Base-by-base conservation (phyloP, 2,329 filamentous ascomycete genomes). In the Ascochyta rabiei region DNA sequence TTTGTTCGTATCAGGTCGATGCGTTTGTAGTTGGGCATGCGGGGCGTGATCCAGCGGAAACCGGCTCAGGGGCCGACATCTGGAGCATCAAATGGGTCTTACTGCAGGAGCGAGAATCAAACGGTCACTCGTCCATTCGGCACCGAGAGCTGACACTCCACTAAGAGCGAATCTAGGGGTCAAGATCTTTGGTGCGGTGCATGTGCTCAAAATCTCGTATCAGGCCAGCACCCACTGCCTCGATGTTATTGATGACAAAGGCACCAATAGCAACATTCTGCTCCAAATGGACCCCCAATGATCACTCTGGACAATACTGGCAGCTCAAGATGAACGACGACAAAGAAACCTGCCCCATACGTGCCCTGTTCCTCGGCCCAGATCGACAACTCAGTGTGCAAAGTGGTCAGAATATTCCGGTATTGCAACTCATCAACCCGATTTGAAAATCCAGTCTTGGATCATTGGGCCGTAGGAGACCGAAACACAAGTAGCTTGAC, bases 11-110 rank as follows among this genome's bases (percentile, higher is more conserved):
- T 2, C 26, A 63, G 61, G 62, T 67, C 16, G 66, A 69, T 63
- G 66, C 64, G 1, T 69, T 64, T 51, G 53, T 69, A 6, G 56
- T 67, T 4, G 62, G 67, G 15, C 66, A 69, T 47, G 66, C 66
- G 18, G 66, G 64, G 13, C 40, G 38, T 18, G 62, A 48, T 19
- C 62, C 61, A n/a, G 66, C 62, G 7, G 48, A 59, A 31, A 62
- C 59, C 12, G 56, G 56, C 9, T 40, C 56, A 12, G 12, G 16
- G 2, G 48, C 45, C n/a, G 60, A 69, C 45, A 62, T 69, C 10
- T 69, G 66, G 66, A 60, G 55, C 33, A 54, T 67, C 6, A 69
- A 69, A 53, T 67, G 65, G 66, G 56, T 55, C 3, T 53, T 69
- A 2, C 62, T 61, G 0, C 18, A 55, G 12, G 57, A 60, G 19